phyloP scores from a whole-genome alignment of 805 yeast species.

The Starmerella sirachaensis region DNA sequence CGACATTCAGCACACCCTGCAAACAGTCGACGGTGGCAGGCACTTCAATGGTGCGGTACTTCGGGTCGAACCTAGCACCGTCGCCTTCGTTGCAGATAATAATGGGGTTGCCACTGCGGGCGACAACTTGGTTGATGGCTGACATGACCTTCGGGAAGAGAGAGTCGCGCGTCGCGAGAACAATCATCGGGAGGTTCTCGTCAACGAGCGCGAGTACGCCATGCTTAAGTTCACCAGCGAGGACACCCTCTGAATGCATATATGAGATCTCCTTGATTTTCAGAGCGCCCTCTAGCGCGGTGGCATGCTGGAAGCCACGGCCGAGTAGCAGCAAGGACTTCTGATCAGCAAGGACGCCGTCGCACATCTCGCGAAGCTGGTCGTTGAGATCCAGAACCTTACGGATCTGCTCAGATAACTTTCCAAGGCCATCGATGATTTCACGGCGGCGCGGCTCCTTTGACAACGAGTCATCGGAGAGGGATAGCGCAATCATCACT shows the following conservation, averaged over 20 bases:
- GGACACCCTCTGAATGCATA: slow-evolving; percentile 98
- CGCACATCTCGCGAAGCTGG: slow-evolving; percentile 63
- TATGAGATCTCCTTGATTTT: slow-evolving; percentile 96
- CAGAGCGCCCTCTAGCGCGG: slow-evolving; percentile 96
- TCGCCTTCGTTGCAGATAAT: slow-evolving; percentile 80
- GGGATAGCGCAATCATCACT: slow-evolving; percentile 91
- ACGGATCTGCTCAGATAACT: slow-evolving; percentile 76
- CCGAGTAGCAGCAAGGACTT: slow-evolving; percentile 85
- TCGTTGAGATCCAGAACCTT: slow-evolving; percentile 63
- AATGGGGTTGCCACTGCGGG: slow-evolving; percentile 95
- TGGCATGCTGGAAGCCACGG: slow-evolving; percentile 94
- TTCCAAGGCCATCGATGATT: slow-evolving; percentile 73
- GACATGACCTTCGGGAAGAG: slow-evolving; percentile 92
- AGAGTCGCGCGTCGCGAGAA: slow-evolving; percentile 92
- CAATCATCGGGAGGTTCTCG: slow-evolving; percentile 84
- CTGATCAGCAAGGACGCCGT: slow-evolving; percentile 58
- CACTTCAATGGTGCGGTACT: slow-evolving; percentile 56
- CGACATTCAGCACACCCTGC: slow-evolving; percentile 88
- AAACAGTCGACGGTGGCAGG: slow-evolving; percentile 95
- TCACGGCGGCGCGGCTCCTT: slow-evolving; percentile 62
- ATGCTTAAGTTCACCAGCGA: slow-evolving; percentile 97
- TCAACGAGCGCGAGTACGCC: slow-evolving; percentile 97
- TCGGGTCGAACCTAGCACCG: slow-evolving; percentile 31
- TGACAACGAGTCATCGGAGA: slow-evolving; percentile 82
- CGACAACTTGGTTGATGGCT: slow-evolving; percentile 91